Conservation (phyloP, 352 stramenopile species). For the Pythium sp. region DNA sequence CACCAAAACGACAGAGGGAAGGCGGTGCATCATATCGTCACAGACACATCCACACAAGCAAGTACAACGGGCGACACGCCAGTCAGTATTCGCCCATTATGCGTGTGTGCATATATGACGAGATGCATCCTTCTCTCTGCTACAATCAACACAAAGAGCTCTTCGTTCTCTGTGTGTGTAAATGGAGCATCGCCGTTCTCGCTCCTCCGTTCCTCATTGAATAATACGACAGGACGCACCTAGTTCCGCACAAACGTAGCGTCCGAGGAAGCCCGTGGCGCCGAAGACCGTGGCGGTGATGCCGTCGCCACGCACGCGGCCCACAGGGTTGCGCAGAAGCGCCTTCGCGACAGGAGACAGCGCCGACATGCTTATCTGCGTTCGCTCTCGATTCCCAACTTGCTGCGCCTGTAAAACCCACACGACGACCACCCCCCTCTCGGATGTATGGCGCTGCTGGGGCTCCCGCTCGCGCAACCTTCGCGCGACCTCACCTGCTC, state of each 20-base stretch:
- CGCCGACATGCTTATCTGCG: constrained; percentile 54
- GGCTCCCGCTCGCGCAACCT: constrained; percentile 22
- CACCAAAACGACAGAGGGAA: constrained; percentile 1
- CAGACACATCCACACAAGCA: neutral
- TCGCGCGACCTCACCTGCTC: constrained; percentile 22
- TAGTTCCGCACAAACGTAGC: constrained; percentile 93
- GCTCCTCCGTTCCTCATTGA: neutral
- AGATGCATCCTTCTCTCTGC: neutral
- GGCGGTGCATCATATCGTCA: neutral
- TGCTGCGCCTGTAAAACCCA: neutral
- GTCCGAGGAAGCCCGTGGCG: constrained; percentile 92
- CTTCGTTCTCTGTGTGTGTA: neutral
- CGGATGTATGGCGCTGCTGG: constrained; percentile 14
- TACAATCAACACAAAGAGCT: neutral
- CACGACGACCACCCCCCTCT: neutral
- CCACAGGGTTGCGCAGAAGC: constrained; percentile 71
- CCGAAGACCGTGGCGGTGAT: constrained; percentile 96
- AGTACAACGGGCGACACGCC: neutral
- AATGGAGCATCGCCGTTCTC: neutral
- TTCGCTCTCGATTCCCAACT: constrained; percentile 13
- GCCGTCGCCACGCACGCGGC: constrained; percentile 68
- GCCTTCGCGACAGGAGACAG: constrained; percentile 77
- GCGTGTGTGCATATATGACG: neutral
- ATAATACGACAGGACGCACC: constrained; percentile 43
- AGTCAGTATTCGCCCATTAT: neutral